Percentiles rank a stretch among this genome's conserved stretches.
These are phyloP conservation scores for Umbilicaria muhlenbergii DNA, from an alignment of 495 filamentous ascomycete species.

Conservation along the genomic window DNA sequence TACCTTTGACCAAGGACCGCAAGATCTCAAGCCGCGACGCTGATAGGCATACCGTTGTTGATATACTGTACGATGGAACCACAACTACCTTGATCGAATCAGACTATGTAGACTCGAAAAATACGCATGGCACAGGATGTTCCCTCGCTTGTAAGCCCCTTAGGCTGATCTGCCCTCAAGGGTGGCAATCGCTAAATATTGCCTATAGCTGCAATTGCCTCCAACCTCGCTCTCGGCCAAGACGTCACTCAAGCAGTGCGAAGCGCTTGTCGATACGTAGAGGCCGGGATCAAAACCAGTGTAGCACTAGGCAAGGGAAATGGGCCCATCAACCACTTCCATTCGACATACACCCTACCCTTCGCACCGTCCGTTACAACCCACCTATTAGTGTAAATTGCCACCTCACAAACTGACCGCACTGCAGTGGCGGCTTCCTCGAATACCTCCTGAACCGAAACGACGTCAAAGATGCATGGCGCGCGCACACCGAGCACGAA, in stretches of 20 bases:
- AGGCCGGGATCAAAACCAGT: slow-evolving; percentile 68
- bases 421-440: slow-evolving; percentile 56
- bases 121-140: slow-evolving; percentile 93
- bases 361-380: slow-evolving; percentile 58
- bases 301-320: slow-evolving; percentile 59
- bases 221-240: slow-evolving; percentile 58
- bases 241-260: slow-evolving; percentile 47
- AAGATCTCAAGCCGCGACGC: slow-evolving; percentile 33
- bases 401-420: no score
- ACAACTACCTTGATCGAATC: slow-evolving; percentile 44
- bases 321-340: slow-evolving; percentile 90
- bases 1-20: slow-evolving; percentile 48
- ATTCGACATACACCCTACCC: slow-evolving; percentile 63
- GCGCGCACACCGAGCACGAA: slow-evolving; percentile 56
- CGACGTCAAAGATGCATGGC: slow-evolving; percentile 58
- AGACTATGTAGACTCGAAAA: slow-evolving; percentile 49
- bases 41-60: slow-evolving; percentile 50
- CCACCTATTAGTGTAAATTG: background rate
- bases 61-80: slow-evolving; percentile 53
- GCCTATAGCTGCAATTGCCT: slow-evolving; percentile 65
- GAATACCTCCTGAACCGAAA: slow-evolving; percentile 65
- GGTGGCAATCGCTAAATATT: background rate
- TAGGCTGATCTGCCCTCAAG: background rate
- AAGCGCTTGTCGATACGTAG: slow-evolving; percentile 61
- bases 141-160: slow-evolving; percentile 62